Percentiles rank a stretch among this genome's conserved stretches.
Evolutionary conservation across 2,329 filamentous ascomycete genomes (phyloP).

Genomic region (Trichophyton verrucosum): DNA sequence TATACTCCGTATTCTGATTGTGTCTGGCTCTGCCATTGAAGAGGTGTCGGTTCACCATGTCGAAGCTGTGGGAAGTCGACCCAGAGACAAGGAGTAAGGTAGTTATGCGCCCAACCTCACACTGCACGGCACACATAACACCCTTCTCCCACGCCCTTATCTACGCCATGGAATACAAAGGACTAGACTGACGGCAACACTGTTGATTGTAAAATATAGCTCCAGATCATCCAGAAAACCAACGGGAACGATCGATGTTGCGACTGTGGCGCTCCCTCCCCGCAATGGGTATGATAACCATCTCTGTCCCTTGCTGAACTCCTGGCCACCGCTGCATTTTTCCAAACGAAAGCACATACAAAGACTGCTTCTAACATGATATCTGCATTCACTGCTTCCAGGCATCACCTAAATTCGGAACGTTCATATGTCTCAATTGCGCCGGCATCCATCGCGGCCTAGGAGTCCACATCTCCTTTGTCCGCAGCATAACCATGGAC

Average conservation of each 20-base stretch:
- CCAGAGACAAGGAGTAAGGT: slow-evolving; percentile 95
- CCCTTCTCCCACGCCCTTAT: not conserved
- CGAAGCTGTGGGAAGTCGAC: slow-evolving; percentile 98
- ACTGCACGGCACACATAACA: too few species aligned
- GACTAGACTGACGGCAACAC: not conserved
- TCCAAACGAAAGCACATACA: too few species aligned
- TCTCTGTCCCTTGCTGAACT: slow-evolving; percentile 6
- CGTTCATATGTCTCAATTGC: slow-evolving; percentile 96
- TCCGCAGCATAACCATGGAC: slow-evolving; percentile 96
- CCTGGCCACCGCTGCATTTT: not conserved
- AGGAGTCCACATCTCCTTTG: slow-evolving; percentile 96
- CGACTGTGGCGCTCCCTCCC: slow-evolving; percentile 89
- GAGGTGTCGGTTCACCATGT: slow-evolving; percentile 19
- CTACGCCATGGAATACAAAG: not conserved
- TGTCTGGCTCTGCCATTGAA: not conserved
- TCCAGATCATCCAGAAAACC: slow-evolving; percentile 81
- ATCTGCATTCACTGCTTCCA: slow-evolving; percentile 18
- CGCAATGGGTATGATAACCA: slow-evolving; percentile 68
- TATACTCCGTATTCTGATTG: too few species aligned
- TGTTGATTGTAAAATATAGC: slow-evolving; percentile 38
- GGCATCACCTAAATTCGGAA: slow-evolving; percentile 86
- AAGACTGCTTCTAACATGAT: not conserved
- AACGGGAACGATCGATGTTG: slow-evolving; percentile 83
- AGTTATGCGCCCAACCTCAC: slow-evolving; percentile 15
- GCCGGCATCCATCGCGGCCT: slow-evolving; percentile 88